These are phyloP conservation scores for Naganishia friedmannii DNA, from an alignment of 768 basidiomycete genomes.

Conservation along the genomic window DNA sequence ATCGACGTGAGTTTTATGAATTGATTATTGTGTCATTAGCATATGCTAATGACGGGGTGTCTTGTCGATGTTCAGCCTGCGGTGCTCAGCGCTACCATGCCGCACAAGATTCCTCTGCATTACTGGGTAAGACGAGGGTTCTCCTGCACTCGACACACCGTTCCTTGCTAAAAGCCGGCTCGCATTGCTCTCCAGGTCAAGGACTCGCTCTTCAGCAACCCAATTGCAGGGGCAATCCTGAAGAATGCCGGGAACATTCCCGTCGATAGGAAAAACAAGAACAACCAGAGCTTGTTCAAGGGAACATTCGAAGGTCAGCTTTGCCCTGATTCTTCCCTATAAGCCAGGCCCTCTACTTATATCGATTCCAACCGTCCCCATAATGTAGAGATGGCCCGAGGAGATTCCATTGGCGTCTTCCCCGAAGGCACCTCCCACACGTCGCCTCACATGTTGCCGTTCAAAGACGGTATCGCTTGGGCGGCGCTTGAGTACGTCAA, in stretches of 20 bases:
- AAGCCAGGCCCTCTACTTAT: neutral
- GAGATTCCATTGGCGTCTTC: slow-evolving; percentile 83
- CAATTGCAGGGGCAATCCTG: slow-evolving; percentile 68
- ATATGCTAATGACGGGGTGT: neutral
- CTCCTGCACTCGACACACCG: neutral
- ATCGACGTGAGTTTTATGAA: slow-evolving; percentile 60
- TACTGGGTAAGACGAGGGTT: slow-evolving; percentile 51
- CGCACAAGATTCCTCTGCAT: slow-evolving; percentile 74
- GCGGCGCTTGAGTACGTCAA: slow-evolving; percentile 87
- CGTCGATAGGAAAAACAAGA: slow-evolving; percentile 89
- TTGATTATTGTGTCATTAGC: neutral
- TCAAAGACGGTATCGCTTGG: slow-evolving; percentile 86
- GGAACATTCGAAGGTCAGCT: slow-evolving; percentile 70
- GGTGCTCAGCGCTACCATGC: slow-evolving; percentile 70
- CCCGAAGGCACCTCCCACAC: slow-evolving; percentile 63
- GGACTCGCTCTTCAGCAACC: slow-evolving; percentile 81
- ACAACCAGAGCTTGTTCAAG: slow-evolving; percentile 79
- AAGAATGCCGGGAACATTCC: slow-evolving; percentile 94
- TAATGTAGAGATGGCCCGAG: slow-evolving; percentile 62
- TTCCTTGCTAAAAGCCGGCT: neutral
- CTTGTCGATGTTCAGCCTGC: slow-evolving; percentile 38
- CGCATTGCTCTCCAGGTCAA: slow-evolving; percentile 67
- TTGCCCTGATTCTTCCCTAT: neutral
- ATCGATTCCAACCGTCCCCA: neutral
- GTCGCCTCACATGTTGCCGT: slow-evolving; percentile 85